Evolutionary conservation across 441 rosid genomes (phyloP), one percentile per base, ranked within the genome.

Genomic region (Dalechampia spathulata): DNA sequence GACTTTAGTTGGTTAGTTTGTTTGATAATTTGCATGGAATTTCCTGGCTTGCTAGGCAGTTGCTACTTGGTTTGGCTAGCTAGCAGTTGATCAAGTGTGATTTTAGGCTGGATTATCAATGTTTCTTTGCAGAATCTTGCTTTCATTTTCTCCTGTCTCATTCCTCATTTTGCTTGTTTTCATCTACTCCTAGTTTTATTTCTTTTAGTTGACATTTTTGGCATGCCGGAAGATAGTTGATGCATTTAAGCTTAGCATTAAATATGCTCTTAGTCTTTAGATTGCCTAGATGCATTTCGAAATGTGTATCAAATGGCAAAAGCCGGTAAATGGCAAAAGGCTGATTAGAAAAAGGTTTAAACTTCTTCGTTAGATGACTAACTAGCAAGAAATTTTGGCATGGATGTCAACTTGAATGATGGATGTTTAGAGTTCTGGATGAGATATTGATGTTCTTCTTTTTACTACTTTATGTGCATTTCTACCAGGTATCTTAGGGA

Each of bases 401-500:
- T 57, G 7, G 30, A 4, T 57, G 43, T 42, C 10, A 13, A 14
- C 30, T 12, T 32, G 1, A 6, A 19, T 32, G 21, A 12, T 41
- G 23, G 27, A 0, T 9, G 6, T n/a, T 10, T 10, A 13, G 14
- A 16, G 5, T 40, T 47, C 15, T 3, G 12, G 17, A 11, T 23
- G 21, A 17, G 56, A 12, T 5, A 17, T 12, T 27, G 14, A n/a
- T 47, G 39, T 40, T 44, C 28, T 57, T n/a, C 2, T 16, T 25
- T 34, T 52, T 37, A 26, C 5, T 28, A 5, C 2, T 14, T 27
- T 54, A 27, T 63, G 56, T 49, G 14, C 28, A 58, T 32, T 5
- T 59, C 6, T 1, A 0, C 20, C 74, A 91, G 98, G 82, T 67
- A 28, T 60, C 85, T 91, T 40, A 77, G 70, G 55, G 98, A 91